Conservation (phyloP, 192 early-diverging fungal species). For the Coemansia sp. region DNA sequence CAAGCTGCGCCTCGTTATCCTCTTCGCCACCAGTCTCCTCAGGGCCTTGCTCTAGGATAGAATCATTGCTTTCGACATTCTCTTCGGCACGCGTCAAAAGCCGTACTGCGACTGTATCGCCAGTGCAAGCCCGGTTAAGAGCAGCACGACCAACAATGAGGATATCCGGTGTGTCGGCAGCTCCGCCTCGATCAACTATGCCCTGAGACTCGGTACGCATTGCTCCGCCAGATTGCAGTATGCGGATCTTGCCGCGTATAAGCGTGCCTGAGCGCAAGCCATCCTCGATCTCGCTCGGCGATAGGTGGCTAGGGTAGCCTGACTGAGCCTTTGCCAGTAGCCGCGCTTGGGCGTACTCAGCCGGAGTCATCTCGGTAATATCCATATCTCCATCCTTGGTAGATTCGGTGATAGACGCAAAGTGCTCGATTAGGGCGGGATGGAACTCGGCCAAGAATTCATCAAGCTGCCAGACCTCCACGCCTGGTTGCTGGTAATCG, state of each 20-base stretch:
- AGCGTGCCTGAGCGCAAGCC: slow-evolving; percentile 47
- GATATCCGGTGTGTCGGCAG: slow-evolving; percentile 58
- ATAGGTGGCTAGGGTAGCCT: slow-evolving; percentile 22
- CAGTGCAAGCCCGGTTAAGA: slow-evolving; percentile 57
- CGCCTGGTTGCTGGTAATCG: slow-evolving; percentile 10
- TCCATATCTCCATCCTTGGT: slow-evolving; percentile 59
- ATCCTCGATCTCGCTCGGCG: slow-evolving; percentile 30
- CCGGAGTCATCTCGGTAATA: slow-evolving; percentile 34
- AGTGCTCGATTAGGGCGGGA: slow-evolving; percentile 54
- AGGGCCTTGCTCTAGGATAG: not conserved
- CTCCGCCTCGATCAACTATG: slow-evolving; percentile 24
- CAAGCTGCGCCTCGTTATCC: slow-evolving; percentile 10
- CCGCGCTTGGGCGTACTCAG: slow-evolving; percentile 38
- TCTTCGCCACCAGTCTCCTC: not conserved
- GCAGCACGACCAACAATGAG: slow-evolving; percentile 63
- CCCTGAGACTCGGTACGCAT: slow-evolving; percentile 24
- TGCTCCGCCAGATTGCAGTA: slow-evolving; percentile 13
- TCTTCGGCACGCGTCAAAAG: slow-evolving; percentile 41
- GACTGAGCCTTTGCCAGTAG: slow-evolving; percentile 26
- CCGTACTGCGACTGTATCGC: slow-evolving; percentile 69
- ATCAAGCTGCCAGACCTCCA: slow-evolving; percentile 30
- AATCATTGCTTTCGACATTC: not conserved
- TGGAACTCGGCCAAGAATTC: slow-evolving; percentile 50
- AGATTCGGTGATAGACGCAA: slow-evolving; percentile 57
- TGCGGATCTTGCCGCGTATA: slow-evolving; percentile 42